phyloP scores from a whole-genome alignment of 1,139 yeast species.

The Pichia sp. region DNA sequence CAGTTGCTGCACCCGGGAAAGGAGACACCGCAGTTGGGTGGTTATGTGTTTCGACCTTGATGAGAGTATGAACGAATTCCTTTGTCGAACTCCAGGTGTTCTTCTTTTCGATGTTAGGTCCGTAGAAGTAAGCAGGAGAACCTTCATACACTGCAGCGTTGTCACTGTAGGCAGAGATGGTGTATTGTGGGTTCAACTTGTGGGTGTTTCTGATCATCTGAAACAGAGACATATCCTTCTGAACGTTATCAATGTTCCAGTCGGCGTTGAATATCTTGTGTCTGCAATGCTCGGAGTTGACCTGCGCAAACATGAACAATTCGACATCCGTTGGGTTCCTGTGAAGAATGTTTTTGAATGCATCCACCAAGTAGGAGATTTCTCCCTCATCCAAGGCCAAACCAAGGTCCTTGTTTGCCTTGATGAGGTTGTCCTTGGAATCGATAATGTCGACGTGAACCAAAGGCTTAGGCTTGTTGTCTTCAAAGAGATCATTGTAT shows the following conservation, averaged over 20 bases:
- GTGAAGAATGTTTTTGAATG: slow-evolving; percentile 68
- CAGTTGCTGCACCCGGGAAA: slow-evolving; percentile 99
- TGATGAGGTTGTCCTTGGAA: slow-evolving; percentile 58
- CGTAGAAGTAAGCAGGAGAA: slow-evolving; percentile 63
- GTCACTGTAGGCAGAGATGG: slow-evolving; percentile 93
- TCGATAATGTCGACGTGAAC: slow-evolving; percentile 63
- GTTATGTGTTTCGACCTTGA: slow-evolving; percentile 97
- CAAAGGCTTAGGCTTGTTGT: slow-evolving; percentile 81
- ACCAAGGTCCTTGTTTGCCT: slow-evolving; percentile 81
- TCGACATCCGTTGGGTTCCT: slow-evolving; percentile 98
- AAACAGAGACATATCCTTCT: slow-evolving; percentile 73
- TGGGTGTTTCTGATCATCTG: slow-evolving; percentile 97
- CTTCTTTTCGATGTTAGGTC: slow-evolving; percentile 65
- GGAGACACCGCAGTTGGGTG: slow-evolving; percentile 99
- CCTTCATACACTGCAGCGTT: slow-evolving; percentile 98
- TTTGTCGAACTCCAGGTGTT: slow-evolving; percentile 69
- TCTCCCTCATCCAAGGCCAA: slow-evolving; percentile 92
- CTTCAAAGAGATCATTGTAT: slow-evolving; percentile 67
- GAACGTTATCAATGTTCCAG: slow-evolving; percentile 89
- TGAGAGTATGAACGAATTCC: slow-evolving; percentile 82
- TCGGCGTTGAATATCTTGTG: slow-evolving; percentile 98
- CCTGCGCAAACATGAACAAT: slow-evolving; percentile 98
- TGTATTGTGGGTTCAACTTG: slow-evolving; percentile 66
- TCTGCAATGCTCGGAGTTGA: slow-evolving; percentile 98
- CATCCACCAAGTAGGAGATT: slow-evolving; percentile 77